Base-by-base conservation (phyloP, 805 yeast genomes). In the Hanseniaspora clermontiae region DNA sequence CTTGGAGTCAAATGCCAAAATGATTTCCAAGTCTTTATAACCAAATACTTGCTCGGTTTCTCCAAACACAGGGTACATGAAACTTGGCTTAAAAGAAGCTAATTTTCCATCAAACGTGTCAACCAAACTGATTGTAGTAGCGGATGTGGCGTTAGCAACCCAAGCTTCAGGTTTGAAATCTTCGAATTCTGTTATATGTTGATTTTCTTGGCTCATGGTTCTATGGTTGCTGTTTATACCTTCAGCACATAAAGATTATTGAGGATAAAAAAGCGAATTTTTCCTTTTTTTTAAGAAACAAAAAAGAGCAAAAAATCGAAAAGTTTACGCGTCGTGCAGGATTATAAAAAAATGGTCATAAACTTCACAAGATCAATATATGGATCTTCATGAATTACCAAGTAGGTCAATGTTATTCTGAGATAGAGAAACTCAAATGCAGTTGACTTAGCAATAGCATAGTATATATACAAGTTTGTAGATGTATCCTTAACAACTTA, bases 61-160 rank as follows among this genome's bases (percentile, higher is more conserved):
- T 6, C 97, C 97, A 73, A 80, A 93, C 11, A 93, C 84, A 2
- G 97, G 95, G 67, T 93, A 93, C 1, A 97, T 91, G 70, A 87
- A 89, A 14, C 72, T 64, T 0, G 97, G 97, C 40, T 76, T 70
- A 71, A 90, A 89, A 3, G 79, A 72, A 20, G 83, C 78, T 2
- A 82, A 77, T 0, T 82, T 82, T 2, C 74, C 70, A 1, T 77
- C 74, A 5, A 8, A 15, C 5, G 53, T 45, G 58, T 79, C 82
- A 5, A 84, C 85, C 46, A 82, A 64, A 3, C 79, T 80, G 8
- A 88, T 66, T 49, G 76, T 74, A 17, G 86, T 68, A 0, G 81
- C 83, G 14, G 84, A 85, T 59, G 83, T 88, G 51, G 95, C 78
- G 1, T 87, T 80, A 8, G 70, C 65, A 0, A 91, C 84, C 95